A percentile compares a stretch with the other conserved stretches of the same genome.
phyloP scores from a whole-genome alignment of 2,329 filamentous ascomycete species.

The Aspergillus sp. region DNA sequence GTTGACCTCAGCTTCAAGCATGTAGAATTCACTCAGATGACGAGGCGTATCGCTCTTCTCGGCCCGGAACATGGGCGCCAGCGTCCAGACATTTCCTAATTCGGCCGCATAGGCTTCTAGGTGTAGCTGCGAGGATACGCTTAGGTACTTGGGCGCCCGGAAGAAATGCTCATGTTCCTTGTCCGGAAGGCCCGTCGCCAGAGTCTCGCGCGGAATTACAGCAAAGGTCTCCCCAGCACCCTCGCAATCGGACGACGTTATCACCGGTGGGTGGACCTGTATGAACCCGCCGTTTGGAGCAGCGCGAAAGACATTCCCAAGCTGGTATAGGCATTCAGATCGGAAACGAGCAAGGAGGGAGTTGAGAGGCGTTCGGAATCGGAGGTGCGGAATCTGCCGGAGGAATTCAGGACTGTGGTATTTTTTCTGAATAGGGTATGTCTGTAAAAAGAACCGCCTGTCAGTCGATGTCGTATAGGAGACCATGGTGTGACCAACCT shows the following conservation, averaged over 20 bases:
- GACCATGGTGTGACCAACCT: conserved; percentile 56
- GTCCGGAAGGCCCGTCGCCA: conserved; percentile 12
- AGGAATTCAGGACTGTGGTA: conserved; percentile 89
- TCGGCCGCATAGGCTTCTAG: conserved; percentile 88
- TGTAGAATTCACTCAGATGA: conserved; percentile 97
- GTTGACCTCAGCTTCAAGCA: conserved; percentile 89
- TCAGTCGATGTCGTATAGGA: not conserved
- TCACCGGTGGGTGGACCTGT: conserved; percentile 85
- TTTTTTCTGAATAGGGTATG: conserved; percentile 93
- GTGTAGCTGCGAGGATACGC: conserved; percentile 91
- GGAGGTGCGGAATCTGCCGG: conserved; percentile 82
- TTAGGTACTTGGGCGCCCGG: conserved; percentile 84
- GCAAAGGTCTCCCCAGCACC: conserved; percentile 93
- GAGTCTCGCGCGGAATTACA: conserved; percentile 52
- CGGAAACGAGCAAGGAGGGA: conserved; percentile 77
- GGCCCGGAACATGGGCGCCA: conserved; percentile 91
- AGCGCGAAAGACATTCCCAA: conserved; percentile 72
- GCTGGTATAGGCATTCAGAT: conserved; percentile 71
- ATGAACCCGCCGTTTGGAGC: conserved; percentile 58
- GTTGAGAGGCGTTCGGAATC: conserved; percentile 77
- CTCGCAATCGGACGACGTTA: conserved; percentile 96
- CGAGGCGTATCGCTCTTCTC: conserved; percentile 91
- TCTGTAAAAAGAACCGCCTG: conserved; percentile 52
- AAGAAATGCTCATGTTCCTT: conserved; percentile 66
- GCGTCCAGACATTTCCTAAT: conserved; percentile 86